Base-by-base conservation (phyloP, 2,329 filamentous ascomycete species). In the Beauveria rudraprayagi region DNA sequence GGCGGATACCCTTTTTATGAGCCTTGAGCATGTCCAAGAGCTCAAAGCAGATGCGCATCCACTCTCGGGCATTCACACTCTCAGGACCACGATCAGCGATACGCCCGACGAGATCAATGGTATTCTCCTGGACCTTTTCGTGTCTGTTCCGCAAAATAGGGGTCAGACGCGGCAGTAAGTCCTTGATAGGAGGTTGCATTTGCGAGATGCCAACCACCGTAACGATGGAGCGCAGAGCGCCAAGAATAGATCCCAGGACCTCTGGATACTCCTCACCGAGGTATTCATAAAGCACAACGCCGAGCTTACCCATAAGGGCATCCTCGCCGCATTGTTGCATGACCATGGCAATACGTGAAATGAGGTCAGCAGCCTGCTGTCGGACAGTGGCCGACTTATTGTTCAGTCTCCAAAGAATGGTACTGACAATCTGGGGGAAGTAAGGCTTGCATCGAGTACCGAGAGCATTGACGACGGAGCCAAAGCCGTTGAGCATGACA, bases 31-130 rank as follows among this genome's bases (percentile, higher is more conserved):
- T 99, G 76, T 99, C 94, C 34, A 99, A 85, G 59, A 99, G 81
- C 78, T 99, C 94, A 75, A 99, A 99, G 78, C 94, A 99, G 73
- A 99, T 99, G 72, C 94, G 88, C 95, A 99, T 99, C 94, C 94
- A 99, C 76, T 99, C 94, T 70, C 94, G 86, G 16, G 94, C 92
- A 71, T 96, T 96, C 72, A 99, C 94, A 65, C 90, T 93, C 75
- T 99, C 94, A 1, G 94, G 92, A 1, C 94, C 95, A 66, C 94
- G 90, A 75, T 99, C 94, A 17, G 95, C 94, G 68, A 99, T 97
- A 80, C 94, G 93, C 61, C 94, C 94, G 22, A 99, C 94, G 2
- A 99, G 83, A 73, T 99, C 94, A 68, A 99, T 97, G 0, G 94
- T 97, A 75, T 99, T 99, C 71, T 99, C 94, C 73, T 99, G 94